Evolutionary conservation across 352 stramenopile species (phyloP).

Genomic region (Globisporangium spiculum): DNA sequence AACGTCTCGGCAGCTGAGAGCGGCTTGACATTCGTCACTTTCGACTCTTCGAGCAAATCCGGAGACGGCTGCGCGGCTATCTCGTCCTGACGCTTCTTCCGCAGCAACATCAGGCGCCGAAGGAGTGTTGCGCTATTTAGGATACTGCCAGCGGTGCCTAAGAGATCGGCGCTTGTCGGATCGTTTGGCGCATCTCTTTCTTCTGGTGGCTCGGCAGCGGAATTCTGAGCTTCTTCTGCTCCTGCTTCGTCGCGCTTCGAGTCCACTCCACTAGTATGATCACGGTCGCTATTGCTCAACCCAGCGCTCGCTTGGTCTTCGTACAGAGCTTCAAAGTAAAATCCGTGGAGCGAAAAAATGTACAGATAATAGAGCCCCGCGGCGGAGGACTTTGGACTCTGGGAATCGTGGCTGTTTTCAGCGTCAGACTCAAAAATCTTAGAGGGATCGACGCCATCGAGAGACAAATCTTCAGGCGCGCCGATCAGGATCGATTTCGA

Average conservation of each 20-base stretch:
- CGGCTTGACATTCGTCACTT: conserved; percentile 28
- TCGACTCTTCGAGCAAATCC: conserved; percentile 33
- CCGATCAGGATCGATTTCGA: conserved; percentile 40
- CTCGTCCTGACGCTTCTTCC: conserved; percentile 32
- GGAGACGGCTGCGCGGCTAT: conserved; percentile 24
- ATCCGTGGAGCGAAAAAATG: conserved; percentile 34
- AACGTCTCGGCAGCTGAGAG: conserved; percentile 34
- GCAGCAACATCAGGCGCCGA: conserved; percentile 35
- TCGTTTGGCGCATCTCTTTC: neutral
- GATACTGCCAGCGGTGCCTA: neutral
- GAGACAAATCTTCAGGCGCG: neutral
- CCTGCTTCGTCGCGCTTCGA: neutral
- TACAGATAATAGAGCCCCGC: conserved; percentile 32
- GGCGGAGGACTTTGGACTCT: neutral
- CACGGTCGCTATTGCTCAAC: neutral
- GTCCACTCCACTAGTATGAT: neutral
- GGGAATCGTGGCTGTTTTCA: neutral
- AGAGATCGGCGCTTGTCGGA: neutral
- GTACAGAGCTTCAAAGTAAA: conserved; percentile 35
- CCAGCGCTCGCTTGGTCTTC: conserved; percentile 7
- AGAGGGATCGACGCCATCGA: neutral
- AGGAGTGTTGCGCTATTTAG: conserved; percentile 26
- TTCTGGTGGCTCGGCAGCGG: neutral
- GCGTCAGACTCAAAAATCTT: neutral
- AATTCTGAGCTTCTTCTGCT: neutral